Evolutionary conservation across 2,329 filamentous ascomycete genomes (phyloP).

Genomic region (Fusarium sp.): DNA sequence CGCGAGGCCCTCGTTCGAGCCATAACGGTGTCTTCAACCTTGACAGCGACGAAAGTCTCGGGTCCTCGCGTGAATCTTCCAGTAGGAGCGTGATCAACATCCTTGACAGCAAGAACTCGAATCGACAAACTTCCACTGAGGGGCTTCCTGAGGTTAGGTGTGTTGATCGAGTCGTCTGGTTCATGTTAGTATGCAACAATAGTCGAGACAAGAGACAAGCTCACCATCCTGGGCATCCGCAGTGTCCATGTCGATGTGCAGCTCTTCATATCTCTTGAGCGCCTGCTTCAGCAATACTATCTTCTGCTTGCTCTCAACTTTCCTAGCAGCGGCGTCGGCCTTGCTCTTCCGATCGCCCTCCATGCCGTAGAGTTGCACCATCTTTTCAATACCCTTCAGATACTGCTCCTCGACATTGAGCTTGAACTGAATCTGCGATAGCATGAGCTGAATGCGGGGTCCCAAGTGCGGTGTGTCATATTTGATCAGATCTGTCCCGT

Average conservation of each 20-base stretch:
- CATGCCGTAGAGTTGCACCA: slow-evolving; percentile 97
- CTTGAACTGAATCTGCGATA: slow-evolving; percentile 98
- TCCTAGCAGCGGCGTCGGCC: slow-evolving; percentile 88
- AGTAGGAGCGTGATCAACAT: slow-evolving; percentile 92
- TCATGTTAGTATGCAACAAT: slow-evolving; percentile 30
- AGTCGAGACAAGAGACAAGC: slow-evolving; percentile 43
- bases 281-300: slow-evolving; percentile 96
- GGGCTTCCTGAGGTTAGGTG: slow-evolving; percentile 95
- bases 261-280: slow-evolving; percentile 94
- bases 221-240: slow-evolving; percentile 84
- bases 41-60: slow-evolving; percentile 95
- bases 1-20: slow-evolving; percentile 87
- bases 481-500: slow-evolving; percentile 87
- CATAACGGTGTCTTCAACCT: slow-evolving; percentile 94
- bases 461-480: slow-evolving; percentile 96
- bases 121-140: slow-evolving; percentile 90
- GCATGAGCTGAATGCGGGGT: slow-evolving; percentile 97
- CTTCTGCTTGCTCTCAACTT: slow-evolving; percentile 97
- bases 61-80: slow-evolving; percentile 88
- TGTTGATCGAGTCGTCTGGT: slow-evolving; percentile 94
- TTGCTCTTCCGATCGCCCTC: slow-evolving; percentile 97
- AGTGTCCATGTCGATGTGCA: slow-evolving; percentile 92
- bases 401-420: slow-evolving; percentile 99
- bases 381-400: slow-evolving; percentile 98
- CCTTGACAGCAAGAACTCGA: slow-evolving; percentile 87